Evolutionary conservation across 2,329 filamentous ascomycete genomes (phyloP).

Genomic region (Fusarium sp.): DNA sequence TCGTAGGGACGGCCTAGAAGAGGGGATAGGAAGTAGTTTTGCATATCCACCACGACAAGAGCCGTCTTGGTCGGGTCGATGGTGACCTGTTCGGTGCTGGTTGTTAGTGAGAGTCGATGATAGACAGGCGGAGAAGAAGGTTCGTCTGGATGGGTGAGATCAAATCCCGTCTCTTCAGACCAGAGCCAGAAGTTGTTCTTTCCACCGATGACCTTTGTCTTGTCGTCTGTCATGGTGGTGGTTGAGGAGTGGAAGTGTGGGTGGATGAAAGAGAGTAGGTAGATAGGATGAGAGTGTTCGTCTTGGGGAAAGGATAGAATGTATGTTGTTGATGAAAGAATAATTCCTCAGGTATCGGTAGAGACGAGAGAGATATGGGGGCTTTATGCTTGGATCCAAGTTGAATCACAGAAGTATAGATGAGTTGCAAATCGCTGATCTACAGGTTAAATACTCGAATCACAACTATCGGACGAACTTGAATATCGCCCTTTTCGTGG

Average conservation of each 20-base stretch:
- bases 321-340: neutral
- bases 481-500: neutral
- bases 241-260: too few relatives aligned
- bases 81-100: neutral
- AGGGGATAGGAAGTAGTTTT: neutral
- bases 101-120: neutral
- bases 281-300: neutral
- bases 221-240: neutral
- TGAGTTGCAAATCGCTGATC: neutral
- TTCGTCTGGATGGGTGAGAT: neutral
- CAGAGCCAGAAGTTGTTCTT: neutral
- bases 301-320: neutral
- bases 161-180: neutral
- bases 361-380: neutral
- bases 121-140: neutral
- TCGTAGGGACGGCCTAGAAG: neutral
- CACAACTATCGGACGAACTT: neutral
- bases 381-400: neutral
- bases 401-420: neutral
- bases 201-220: neutral
- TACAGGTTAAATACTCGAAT: neutral
- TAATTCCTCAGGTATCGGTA: neutral
- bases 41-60: neutral
- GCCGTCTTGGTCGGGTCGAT: neutral
- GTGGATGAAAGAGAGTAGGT: neutral